Evolutionary conservation across 345 rosid genomes (phyloP).

Genomic region (Ailanthus altissimus): DNA sequence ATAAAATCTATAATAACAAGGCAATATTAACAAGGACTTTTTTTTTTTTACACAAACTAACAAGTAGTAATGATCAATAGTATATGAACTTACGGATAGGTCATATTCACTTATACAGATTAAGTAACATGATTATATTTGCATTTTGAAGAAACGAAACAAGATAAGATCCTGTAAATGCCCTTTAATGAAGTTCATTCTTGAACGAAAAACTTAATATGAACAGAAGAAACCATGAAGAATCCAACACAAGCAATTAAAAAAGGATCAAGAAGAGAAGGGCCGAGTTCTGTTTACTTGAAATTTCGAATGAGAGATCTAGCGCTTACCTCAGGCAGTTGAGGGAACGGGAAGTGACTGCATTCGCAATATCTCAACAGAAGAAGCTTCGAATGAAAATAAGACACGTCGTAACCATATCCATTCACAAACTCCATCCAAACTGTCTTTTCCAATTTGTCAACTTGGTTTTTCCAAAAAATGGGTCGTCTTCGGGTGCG

Average conservation of each 20-base stretch:
- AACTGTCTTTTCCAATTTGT: neutral
- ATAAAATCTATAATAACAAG: too few relatives aligned
- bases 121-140: too few relatives aligned
- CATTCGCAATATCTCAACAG: slow-evolving; percentile 1
- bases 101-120: too few relatives aligned
- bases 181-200: neutral
- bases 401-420: slow-evolving; percentile 30
- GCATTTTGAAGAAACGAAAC: too few relatives aligned
- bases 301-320: neutral
- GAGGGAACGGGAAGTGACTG: neutral
- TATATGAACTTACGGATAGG: too few relatives aligned
- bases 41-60: too few relatives aligned
- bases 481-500: neutral
- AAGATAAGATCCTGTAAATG: too few relatives aligned
- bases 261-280: neutral
- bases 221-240: neutral
- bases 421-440: slow-evolving; percentile 7
- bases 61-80: too few relatives aligned
- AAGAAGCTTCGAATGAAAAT: slow-evolving; percentile 18
- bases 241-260: neutral
- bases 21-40: too few relatives aligned
- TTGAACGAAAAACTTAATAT: neutral
- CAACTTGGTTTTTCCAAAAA: neutral
- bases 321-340: slow-evolving; percentile 20
- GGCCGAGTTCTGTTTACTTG: slow-evolving; percentile 1